These are phyloP conservation scores for Arctostaphylos glauca DNA, from an alignment of 148 eudicot genomes.

Conservation along the genomic window DNA sequence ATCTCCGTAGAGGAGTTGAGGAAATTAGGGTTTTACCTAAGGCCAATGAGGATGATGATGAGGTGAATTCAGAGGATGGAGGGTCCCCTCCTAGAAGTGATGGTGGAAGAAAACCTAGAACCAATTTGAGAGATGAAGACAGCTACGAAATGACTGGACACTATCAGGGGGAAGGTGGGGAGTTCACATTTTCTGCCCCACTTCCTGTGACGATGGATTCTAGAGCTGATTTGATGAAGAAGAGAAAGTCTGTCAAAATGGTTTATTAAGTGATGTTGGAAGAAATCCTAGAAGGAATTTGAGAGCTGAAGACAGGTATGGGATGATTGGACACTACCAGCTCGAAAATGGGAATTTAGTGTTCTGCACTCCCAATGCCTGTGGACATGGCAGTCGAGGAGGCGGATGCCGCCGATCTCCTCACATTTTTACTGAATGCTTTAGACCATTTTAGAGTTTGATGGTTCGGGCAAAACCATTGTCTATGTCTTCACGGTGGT, in stretches of 20 bases:
- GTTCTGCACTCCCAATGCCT: conserved; percentile 51
- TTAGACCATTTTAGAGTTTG: background rate
- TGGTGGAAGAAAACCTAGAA: conserved; percentile 30
- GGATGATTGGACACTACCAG: conserved; percentile 17
- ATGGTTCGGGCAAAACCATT: background rate
- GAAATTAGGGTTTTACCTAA: conserved; percentile 41
- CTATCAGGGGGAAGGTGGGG: conserved; percentile 30
- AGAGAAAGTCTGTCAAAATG: conserved; percentile 33
- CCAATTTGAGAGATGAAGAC: conserved; percentile 22
- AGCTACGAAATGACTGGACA: conserved; percentile 18
- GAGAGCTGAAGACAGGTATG: conserved; percentile 19
- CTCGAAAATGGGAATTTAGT: conserved; percentile 34
- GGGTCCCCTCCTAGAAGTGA: conserved; percentile 38
- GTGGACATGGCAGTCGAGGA: conserved; percentile 37
- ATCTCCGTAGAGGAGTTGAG: conserved; percentile 31
- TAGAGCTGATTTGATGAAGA: conserved; percentile 37
- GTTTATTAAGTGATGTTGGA: conserved; percentile 36
- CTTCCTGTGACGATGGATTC: conserved; percentile 56
- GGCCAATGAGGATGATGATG: conserved; percentile 43
- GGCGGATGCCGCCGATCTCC: background rate
- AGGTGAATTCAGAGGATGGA: conserved; percentile 31
- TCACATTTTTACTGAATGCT: background rate
- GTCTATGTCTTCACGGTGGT: background rate
- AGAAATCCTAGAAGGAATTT: conserved; percentile 22
- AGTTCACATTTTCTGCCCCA: conserved; percentile 47